phyloP scores from a whole-genome alignment of 2,329 filamentous ascomycete genomes.

The Phaeosphaeriaceae sp. region DNA sequence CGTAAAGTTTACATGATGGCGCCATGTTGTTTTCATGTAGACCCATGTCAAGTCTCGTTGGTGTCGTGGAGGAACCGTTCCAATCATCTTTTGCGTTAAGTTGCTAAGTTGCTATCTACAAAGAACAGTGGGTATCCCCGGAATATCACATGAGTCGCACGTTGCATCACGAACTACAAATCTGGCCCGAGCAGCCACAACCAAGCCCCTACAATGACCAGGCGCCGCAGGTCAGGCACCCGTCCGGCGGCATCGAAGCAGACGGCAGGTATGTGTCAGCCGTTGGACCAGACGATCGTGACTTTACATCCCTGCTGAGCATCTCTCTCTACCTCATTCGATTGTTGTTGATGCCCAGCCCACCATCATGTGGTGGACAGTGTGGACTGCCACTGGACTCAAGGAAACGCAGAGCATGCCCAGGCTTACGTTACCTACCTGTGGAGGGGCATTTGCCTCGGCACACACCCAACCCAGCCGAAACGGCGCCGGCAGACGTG shows the following conservation, averaged over 20 bases:
- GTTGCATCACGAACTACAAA: background rate
- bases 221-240: no score
- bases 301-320: background rate
- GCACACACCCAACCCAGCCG: conserved; percentile 23
- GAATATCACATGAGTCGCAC: conserved; percentile 16
- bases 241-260: no score
- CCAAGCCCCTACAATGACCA: background rate
- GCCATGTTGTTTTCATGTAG: background rate
- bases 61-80: no score
- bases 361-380: background rate
- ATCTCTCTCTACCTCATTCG: background rate
- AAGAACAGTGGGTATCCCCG: conserved; percentile 2
- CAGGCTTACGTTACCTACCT: no score
- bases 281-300: background rate
- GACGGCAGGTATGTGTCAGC: no score
- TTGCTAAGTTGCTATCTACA: background rate
- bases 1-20: background rate
- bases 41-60: background rate
- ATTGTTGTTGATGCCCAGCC: background rate
- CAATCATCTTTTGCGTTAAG: no score
- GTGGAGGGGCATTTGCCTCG: conserved; percentile 25
- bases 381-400: no score
- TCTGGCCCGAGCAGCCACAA: background rate
- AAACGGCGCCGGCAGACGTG: conserved; percentile 26
- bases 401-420: conserved; percentile 2